Conservation (phyloP, 2,329 filamentous ascomycete genomes). For the Neophaeococcomyces mojaviensis region DNA sequence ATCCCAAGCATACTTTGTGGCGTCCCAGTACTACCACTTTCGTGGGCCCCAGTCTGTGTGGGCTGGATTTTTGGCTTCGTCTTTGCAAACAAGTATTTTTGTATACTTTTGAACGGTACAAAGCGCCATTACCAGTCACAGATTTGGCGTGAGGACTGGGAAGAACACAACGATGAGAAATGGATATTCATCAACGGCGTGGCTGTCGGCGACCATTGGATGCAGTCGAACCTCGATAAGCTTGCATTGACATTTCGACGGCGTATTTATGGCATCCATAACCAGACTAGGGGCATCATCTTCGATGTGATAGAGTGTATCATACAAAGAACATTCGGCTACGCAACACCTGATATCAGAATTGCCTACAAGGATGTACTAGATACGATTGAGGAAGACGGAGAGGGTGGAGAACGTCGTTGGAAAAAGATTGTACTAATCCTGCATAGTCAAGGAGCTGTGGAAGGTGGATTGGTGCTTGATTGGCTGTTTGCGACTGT, state of each 20-base stretch:
- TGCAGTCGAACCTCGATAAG: conserved; percentile 63
- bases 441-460: conserved; percentile 69
- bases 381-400: conserved; percentile 53
- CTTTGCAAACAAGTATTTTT: conserved; percentile 26
- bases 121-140: conserved; percentile 9
- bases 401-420: conserved; percentile 12
- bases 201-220: conserved; percentile 50
- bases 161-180: conserved; percentile 52
- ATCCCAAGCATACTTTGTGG: conserved; percentile 28
- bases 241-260: conserved; percentile 65
- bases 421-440: conserved; percentile 66
- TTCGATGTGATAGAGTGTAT: conserved; percentile 73
- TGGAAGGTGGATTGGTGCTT: conserved; percentile 63
- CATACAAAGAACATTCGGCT: conserved; percentile 66
- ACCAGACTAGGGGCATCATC: conserved; percentile 64
- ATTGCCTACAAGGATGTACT: conserved; percentile 56
- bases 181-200: conserved; percentile 80
- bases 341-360: conserved; percentile 60
- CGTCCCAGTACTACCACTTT: conserved; percentile 28
- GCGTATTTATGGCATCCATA: conserved; percentile 66
- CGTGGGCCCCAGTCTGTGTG: conserved; percentile 36
- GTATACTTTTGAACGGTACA: conserved; percentile 21
- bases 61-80: conserved; percentile 26
- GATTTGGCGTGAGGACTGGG: conserved; percentile 29
- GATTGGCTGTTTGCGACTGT: conserved; percentile 72